Percentiles rank a stretch among this genome's conserved stretches.
These are phyloP conservation scores for Bjerkandera adusta DNA, from an alignment of 1,284 basidiomycete species.

Conservation along the genomic window DNA sequence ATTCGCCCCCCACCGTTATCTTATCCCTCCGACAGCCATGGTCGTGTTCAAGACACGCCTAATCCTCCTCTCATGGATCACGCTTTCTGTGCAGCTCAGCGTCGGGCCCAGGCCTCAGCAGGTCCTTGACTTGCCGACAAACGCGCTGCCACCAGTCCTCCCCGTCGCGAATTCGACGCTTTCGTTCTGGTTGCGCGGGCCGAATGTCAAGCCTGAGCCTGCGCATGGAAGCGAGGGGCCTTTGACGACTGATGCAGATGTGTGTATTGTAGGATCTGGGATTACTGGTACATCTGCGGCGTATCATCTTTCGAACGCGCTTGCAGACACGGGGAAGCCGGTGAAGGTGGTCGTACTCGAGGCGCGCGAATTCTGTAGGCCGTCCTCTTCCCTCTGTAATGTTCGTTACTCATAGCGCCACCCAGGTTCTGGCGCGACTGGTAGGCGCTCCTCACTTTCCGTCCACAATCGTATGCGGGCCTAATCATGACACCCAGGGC, in stretches of 20 bases:
- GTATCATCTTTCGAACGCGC: conserved; percentile 56
- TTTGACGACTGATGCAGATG: conserved; percentile 57
- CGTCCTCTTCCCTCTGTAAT: too few relatives aligned
- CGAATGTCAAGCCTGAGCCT: conserved; percentile 61
- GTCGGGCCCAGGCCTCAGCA: too few relatives aligned
- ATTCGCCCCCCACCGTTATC: too few relatives aligned
- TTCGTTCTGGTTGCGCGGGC: conserved; percentile 68
- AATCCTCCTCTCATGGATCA: too few relatives aligned
- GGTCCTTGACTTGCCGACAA: conserved; percentile 14
- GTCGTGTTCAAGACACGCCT: too few relatives aligned
- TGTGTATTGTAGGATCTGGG: conserved; percentile 77
- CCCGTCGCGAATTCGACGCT: conserved; percentile 62
- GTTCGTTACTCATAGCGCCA: too few relatives aligned
- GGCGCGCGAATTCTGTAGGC: conserved; percentile 81
- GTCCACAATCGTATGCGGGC: too few relatives aligned
- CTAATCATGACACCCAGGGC: too few relatives aligned
- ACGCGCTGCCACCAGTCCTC: conserved; percentile 34
- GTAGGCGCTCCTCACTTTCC: too few relatives aligned
- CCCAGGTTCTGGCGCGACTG: too few relatives aligned
- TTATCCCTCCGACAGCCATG: too few relatives aligned
- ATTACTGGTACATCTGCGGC: conserved; percentile 74
- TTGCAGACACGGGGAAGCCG: conserved; percentile 25
- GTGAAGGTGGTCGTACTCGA: conserved; percentile 63
- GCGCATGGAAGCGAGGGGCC: conserved; percentile 58
- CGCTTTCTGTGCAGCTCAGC: too few relatives aligned